Percentiles rank a stretch among this genome's conserved stretches.
Conservation (phyloP, 768 basidiomycete species). For the Gloeostereum incarnatum region DNA sequence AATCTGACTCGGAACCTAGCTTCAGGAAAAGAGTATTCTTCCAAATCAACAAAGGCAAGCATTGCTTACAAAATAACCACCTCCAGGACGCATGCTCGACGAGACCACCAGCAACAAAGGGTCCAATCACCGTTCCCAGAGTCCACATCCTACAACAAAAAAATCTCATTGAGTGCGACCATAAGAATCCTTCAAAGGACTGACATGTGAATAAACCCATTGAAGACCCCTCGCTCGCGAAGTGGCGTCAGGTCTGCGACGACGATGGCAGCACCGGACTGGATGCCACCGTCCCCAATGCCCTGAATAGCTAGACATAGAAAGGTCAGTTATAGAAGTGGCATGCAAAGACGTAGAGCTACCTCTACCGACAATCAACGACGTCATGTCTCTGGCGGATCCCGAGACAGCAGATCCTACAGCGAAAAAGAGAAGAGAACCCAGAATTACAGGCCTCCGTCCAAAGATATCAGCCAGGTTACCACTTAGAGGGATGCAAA, state of each 20-base stretch:
- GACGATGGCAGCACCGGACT: slow-evolving; percentile 20
- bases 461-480: slow-evolving; percentile 19
- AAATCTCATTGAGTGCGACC: slow-evolving; percentile 8
- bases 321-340: neutral
- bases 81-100: slow-evolving; percentile 14
- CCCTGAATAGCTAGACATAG: slow-evolving; percentile 19
- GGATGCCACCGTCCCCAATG: slow-evolving; percentile 19
- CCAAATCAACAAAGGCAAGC: neutral
- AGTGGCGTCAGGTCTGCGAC: slow-evolving; percentile 28
- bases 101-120: slow-evolving; percentile 14
- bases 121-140: slow-evolving; percentile 16
- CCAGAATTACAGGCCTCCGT: slow-evolving; percentile 12
- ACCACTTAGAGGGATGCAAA: slow-evolving; percentile 21
- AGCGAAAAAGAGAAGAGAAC: slow-evolving; percentile 13
- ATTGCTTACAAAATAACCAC: slow-evolving; percentile 16
- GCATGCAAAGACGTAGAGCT: neutral
- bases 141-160: slow-evolving; percentile 13
- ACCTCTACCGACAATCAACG: slow-evolving; percentile 20
- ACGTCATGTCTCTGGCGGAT: slow-evolving; percentile 18
- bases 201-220: slow-evolving; percentile 17
- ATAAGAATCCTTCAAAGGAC: slow-evolving; percentile 6
- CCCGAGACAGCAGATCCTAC: slow-evolving; percentile 21
- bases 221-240: slow-evolving; percentile 21
- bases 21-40: neutral
- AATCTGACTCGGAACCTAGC: slow-evolving; percentile 1